Evolutionary conservation across 1,284 basidiomycete genomes (phyloP), one percentile per base, ranked within the genome.

Genomic region (Waitea zeae): DNA sequence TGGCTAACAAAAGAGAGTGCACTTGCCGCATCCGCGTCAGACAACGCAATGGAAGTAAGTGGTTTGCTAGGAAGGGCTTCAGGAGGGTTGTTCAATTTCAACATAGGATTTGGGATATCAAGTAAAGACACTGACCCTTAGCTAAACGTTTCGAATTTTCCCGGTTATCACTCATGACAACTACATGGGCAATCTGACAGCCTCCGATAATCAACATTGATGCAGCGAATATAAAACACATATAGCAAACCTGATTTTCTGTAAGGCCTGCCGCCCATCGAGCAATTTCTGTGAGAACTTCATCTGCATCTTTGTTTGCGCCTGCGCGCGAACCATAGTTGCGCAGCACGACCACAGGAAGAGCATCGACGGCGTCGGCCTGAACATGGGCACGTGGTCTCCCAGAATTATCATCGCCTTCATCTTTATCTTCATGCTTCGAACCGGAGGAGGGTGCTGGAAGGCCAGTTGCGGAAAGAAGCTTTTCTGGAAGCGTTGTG

Each of bases 81-180:
- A 20, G 17, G 6, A 20, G 26, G 36, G 13, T 20, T n/a, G 4
- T 34, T 17, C 19, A 29, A 12, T 17, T 15, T 24, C 14, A 13
- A 12, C 13, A 20, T 5, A 17, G 14, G 20, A 35, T 36, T 20
- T 12, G 4, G 20, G 37, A 3, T n/a, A n/a, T n/a, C n/a, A n/a
- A n/a, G n/a, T n/a, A n/a, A n/a, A n/a, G n/a, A n/a, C 24, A 37
- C 53, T 28, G 43, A 79, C 81, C 77, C 63, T 79, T 81, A 0
- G 86, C 75, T 6, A 97, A 58, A 17, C 71, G 65, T 52, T 92
- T 96, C 1, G 74, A 67, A 36, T 89, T 82, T 43, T 90, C 87
- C 17, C 82, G 71, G 44, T 90, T 90, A 50, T 97, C 88, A 44
- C 83, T 86, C 22, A 92, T 63, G 30, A 97, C 76, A 32, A 98